Conservation (phyloP, 352 stramenopile species). For the Globisporangium carolinianum region DNA sequence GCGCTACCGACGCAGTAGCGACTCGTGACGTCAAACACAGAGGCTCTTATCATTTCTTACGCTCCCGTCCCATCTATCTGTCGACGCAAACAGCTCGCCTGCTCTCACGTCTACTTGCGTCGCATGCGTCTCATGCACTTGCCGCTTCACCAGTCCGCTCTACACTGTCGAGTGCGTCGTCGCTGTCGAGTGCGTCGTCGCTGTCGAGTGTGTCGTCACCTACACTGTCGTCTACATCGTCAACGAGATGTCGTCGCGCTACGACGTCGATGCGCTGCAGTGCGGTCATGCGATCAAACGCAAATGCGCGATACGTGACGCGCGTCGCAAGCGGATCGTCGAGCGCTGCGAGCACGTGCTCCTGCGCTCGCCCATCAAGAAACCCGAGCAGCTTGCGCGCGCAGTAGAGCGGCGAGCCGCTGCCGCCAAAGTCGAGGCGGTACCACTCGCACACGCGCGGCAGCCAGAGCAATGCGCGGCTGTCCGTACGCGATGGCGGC, state of each 20-base stretch:
- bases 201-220: too few species aligned
- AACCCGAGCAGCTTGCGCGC: conserved; percentile 74
- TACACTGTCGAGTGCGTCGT: not conserved
- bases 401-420: conserved; percentile 40
- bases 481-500: not conserved
- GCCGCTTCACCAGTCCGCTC: not conserved
- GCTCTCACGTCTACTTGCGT: too few species aligned
- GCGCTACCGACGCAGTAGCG: too few species aligned
- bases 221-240: not conserved
- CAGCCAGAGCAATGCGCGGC: conserved; percentile 24
- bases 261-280: conserved; percentile 12
- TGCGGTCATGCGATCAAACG: conserved; percentile 34
- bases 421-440: conserved; percentile 48
- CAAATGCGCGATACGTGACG: conserved; percentile 50
- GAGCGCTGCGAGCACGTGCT: conserved; percentile 37
- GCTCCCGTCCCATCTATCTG: too few species aligned
- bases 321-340: conserved; percentile 38
- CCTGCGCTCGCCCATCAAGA: conserved; percentile 34
- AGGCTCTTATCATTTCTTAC: too few species aligned
- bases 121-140: too few species aligned
- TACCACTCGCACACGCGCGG: conserved; percentile 78
- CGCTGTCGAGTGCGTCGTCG: not conserved
- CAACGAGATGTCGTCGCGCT: not conserved
- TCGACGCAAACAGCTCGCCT: too few species aligned
- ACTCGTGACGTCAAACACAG: too few species aligned